Conservation (phyloP, 2,329 filamentous ascomycete genomes). For the Plenodomus lindquistii region DNA sequence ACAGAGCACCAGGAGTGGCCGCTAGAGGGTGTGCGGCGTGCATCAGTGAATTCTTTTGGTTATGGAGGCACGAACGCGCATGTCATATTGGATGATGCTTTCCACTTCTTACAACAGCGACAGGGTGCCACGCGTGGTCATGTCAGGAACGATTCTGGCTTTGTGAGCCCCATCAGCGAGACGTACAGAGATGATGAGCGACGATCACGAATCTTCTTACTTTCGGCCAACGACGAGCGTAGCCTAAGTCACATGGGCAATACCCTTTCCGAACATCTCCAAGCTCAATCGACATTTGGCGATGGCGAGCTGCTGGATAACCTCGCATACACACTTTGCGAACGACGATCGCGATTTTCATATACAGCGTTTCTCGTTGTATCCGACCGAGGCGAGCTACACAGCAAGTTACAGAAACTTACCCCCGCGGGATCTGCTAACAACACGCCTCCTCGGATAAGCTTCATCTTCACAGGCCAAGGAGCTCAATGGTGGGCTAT, state of each 20-base stretch:
- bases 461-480: constrained; percentile 49
- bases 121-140: neutral
- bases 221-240: constrained; percentile 17
- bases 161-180: constrained; percentile 8
- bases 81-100: constrained; percentile 30
- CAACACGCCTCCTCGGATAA: constrained; percentile 1
- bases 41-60: constrained; percentile 24
- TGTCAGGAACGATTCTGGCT: constrained; percentile 7
- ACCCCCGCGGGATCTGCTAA: neutral
- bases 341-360: constrained; percentile 11
- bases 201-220: constrained; percentile 9
- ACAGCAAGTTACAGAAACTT: neutral
- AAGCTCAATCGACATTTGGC: constrained; percentile 4
- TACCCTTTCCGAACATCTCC: constrained; percentile 21
- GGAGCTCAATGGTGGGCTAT: constrained; percentile 50
- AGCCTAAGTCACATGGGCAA: constrained; percentile 5
- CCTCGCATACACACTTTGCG: constrained; percentile 25
- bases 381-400: constrained; percentile 2
- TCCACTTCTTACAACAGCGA: constrained; percentile 13
- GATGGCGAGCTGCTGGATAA: constrained; percentile 10
- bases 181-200: neutral
- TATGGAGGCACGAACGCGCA: constrained; percentile 31
- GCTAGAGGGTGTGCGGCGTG: constrained; percentile 11
- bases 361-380: constrained; percentile 5
- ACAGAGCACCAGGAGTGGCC: constrained; percentile 18